phyloP scores from a whole-genome alignment of 192 early-diverging fungal species.

The Spizellomyces sp. region DNA sequence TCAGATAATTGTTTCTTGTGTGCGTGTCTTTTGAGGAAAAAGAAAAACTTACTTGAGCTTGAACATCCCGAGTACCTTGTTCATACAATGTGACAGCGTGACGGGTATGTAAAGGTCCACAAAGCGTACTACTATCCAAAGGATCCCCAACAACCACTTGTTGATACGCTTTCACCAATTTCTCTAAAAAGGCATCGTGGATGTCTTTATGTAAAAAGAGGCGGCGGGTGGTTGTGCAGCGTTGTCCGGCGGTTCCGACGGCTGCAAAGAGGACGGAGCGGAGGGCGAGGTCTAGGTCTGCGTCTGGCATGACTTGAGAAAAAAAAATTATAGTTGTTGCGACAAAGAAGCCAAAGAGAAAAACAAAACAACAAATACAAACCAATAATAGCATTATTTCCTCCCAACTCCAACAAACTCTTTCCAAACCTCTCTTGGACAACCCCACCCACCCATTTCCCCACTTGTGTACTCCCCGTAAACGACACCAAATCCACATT shows the following conservation, averaged over 20 bases:
- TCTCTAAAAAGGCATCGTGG: constrained; percentile 79
- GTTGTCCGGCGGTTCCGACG: constrained; percentile 93
- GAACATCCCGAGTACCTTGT: constrained; percentile 73
- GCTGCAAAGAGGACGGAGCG: constrained; percentile 90
- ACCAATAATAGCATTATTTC: constrained; percentile 93
- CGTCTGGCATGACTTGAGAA: constrained; percentile 70
- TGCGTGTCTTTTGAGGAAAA: no score
- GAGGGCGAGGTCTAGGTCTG: constrained; percentile 86
- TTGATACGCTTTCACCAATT: constrained; percentile 79
- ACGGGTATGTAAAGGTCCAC: constrained; percentile 90
- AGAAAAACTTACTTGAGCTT: constrained; percentile 29
- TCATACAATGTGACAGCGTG: constrained; percentile 77
- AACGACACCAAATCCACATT: constrained; percentile 84
- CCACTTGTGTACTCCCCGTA: constrained; percentile 81
- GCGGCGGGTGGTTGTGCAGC: constrained; percentile 92
- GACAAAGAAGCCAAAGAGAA: constrained; percentile 5
- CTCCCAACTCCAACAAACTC: constrained; percentile 86
- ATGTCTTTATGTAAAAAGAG: constrained; percentile 86
- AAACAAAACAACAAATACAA: neutral
- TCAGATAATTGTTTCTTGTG: no score
- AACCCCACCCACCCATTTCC: constrained; percentile 71
- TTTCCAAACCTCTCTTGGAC: constrained; percentile 89
- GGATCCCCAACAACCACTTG: constrained; percentile 91
- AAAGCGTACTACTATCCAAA: constrained; percentile 68
- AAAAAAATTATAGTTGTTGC: neutral